Conservation (phyloP, 1,139 yeast genomes). For the Zygosaccharomyces sapae region DNA sequence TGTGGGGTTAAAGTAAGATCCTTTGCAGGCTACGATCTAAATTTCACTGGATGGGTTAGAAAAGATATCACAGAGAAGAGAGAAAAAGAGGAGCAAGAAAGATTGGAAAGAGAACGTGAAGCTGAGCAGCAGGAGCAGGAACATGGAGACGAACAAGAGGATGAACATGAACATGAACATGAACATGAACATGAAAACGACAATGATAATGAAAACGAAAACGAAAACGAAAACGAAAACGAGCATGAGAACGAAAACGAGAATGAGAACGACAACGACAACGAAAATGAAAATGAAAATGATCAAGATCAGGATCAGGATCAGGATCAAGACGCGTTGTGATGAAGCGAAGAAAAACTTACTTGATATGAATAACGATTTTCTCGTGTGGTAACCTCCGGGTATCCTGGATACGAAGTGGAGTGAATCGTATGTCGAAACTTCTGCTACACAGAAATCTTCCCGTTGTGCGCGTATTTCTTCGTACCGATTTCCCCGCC, state of each 20-base stretch:
- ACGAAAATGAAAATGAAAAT: neutral
- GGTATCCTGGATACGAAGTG: too few species aligned
- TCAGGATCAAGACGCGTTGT: slow-evolving; percentile 1
- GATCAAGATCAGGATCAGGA: neutral
- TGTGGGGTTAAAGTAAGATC: slow-evolving; percentile 22
- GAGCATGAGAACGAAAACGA: neutral
- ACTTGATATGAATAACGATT: too few species aligned
- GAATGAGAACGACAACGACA: neutral
- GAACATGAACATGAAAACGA: neutral
- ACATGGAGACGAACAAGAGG: neutral
- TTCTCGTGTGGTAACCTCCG: too few species aligned
- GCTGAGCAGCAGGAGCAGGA: neutral
- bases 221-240: neutral
- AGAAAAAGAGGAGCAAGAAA: slow-evolving; percentile 2
- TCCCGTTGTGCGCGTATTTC: too few species aligned
- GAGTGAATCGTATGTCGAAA: too few species aligned
- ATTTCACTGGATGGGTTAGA: slow-evolving; percentile 28
- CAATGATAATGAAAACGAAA: neutral
- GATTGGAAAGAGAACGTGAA: neutral
- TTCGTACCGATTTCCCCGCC: too few species aligned
- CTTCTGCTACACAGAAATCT: too few species aligned
- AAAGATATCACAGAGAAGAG: slow-evolving; percentile 16
- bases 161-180: neutral
- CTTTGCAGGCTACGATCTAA: slow-evolving; percentile 27
- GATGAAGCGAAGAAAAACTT: neutral